Conservation (phyloP, 768 basidiomycete species). For the Phlebiopsis gigantea region DNA sequence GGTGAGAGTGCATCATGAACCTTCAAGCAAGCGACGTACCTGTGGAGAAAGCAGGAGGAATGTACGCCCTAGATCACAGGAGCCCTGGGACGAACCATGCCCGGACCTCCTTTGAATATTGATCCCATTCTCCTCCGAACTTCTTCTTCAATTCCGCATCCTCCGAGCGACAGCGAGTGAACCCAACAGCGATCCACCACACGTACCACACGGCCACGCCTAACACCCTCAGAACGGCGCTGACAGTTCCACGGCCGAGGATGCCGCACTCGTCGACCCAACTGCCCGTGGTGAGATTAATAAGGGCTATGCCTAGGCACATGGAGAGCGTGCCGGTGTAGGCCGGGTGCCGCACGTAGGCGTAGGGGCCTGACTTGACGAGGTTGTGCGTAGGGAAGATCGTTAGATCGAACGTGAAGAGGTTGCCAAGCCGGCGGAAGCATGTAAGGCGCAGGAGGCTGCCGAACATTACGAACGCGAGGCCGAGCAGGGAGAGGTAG, state of each 20-base stretch:
- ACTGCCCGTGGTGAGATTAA: constrained; percentile 15
- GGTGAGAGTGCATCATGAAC: not conserved
- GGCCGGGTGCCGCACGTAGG: constrained; percentile 31
- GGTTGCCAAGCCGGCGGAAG: constrained; percentile 27
- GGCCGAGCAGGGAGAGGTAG: constrained; percentile 4
- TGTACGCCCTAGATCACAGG: not conserved
- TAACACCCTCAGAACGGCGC: not conserved
- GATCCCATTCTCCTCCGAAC: constrained; percentile 17
- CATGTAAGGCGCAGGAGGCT: constrained; percentile 19
- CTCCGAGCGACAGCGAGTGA: constrained; percentile 9
- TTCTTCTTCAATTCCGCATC: constrained; percentile 15
- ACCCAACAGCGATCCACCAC: constrained; percentile 10
- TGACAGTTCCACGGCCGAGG: not conserved
- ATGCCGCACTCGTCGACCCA: constrained; percentile 16
- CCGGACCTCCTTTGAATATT: constrained; percentile 13
- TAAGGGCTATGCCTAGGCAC: constrained; percentile 12
- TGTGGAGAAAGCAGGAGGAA: too few relatives aligned
- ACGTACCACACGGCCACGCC: constrained; percentile 1
- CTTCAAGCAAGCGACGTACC: not conserved
- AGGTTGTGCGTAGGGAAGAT: constrained; percentile 27
- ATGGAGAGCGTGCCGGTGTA: constrained; percentile 22
- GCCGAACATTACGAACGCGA: constrained; percentile 7
- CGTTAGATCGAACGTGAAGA: constrained; percentile 32
- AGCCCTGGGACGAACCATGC: constrained; percentile 19
- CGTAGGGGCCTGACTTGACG: constrained; percentile 31